Percentiles rank a stretch among this genome's conserved stretches.
phyloP scores from a whole-genome alignment of 352 stramenopile species.

The Pythium rishiriense region DNA sequence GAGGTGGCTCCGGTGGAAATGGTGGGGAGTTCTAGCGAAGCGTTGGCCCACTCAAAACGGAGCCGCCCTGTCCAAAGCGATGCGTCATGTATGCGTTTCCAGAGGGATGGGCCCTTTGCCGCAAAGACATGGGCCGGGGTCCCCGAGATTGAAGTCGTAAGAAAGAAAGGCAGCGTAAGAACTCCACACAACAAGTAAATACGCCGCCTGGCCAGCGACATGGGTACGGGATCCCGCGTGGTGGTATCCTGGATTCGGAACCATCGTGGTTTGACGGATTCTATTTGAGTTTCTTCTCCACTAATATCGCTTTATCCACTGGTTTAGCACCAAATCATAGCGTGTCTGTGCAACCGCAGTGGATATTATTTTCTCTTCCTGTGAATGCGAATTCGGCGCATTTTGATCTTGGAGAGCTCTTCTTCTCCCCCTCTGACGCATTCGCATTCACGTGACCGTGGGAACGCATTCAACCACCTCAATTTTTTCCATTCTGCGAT shows the following conservation, averaged over 20 bases:
- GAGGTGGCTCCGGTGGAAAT: neutral
- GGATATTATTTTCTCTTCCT: neutral
- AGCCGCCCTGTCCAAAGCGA: neutral
- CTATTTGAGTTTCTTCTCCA: neutral
- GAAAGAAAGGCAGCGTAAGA: too few species aligned
- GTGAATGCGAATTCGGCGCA: slow-evolving; percentile 36
- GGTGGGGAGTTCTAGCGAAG: neutral
- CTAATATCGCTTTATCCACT: neutral
- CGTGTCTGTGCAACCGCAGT: slow-evolving; percentile 17
- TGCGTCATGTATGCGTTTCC: neutral
- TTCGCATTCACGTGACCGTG: slow-evolving; percentile 12
- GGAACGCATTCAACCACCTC: neutral
- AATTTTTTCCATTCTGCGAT: slow-evolving; percentile 35
- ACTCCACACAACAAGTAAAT: neutral
- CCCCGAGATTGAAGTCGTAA: slow-evolving; percentile 29
- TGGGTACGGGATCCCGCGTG: neutral
- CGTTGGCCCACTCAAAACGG: slow-evolving; percentile 25
- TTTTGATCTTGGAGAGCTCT: slow-evolving; percentile 20
- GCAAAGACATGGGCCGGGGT: slow-evolving; percentile 20
- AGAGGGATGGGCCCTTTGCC: neutral
- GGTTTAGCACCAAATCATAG: neutral
- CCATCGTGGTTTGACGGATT: too few species aligned
- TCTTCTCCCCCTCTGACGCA: neutral
- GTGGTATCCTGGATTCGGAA: too few species aligned
- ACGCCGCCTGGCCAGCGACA: neutral